Base-by-base conservation (phyloP, 1,284 basidiomycete genomes). In the Cutaneotrichosporon daszewskae region DNA sequence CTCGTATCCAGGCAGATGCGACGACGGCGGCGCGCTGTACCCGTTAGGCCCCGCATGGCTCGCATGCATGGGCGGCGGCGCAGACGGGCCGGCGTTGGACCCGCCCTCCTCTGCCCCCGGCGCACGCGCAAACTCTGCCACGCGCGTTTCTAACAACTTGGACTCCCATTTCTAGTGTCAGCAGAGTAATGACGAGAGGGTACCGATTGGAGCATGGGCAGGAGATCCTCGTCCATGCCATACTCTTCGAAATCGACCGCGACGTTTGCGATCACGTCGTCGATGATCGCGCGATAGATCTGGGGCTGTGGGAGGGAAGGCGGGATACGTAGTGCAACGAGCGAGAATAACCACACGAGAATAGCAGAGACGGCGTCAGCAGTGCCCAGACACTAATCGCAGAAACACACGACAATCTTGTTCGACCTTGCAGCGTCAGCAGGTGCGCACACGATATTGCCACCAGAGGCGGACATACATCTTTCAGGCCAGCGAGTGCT, bases 211-310 rank as follows among this genome's bases (percentile, higher is more conserved):
- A 98, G 75, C 47, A 88, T 84, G 57, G 83, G 82, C 42, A 97
- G 75, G 43, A 97, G 84, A 27, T 91, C 87, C 69, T 96, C 89
- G 64, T 84, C 79, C 54, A 98, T 87, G 43, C 92, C 94, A 68
- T 88, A 92, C 70, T 95, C 91, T 67, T 97, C 92, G 74, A 97
- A 98, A 72, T 97, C 94, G 68, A 82, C 77, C 71, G 87, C 87
- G 73, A 94, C 87, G 59, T 79, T 77, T 32, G 76, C 75, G 62
- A 97, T 85, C 53, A 97, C 92, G 75, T 96, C 90, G 79, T 96
- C 90, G 73, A 98, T 97, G 74, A 97, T 87, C 56, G 81, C 72
- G 54, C 92, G 85, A 73, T 97, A 98, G 60, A 90, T 85, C 57
- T 74, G 67, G 63, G 92, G 91, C 91, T 95, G 48, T 27, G 14